Percentiles rank a stretch among this genome's conserved stretches.
These are phyloP conservation scores for Raphidocelis subcapitata DNA, from an alignment of 139 green algal species.

Conservation along the genomic window DNA sequence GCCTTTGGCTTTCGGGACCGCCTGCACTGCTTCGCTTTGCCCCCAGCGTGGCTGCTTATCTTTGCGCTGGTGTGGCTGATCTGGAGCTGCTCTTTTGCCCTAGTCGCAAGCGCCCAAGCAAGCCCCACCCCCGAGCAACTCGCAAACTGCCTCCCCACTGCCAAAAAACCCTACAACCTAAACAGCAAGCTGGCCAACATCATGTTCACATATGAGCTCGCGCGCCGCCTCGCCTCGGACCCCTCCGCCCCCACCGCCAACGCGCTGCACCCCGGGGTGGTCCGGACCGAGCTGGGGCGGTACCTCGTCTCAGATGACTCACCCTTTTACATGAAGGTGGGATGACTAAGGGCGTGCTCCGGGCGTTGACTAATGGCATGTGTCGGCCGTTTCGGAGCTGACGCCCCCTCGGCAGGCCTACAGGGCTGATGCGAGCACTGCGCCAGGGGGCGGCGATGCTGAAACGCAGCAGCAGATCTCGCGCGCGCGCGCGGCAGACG, in stretches of 20 bases:
- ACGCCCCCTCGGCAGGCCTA: no score
- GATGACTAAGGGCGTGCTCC: no score
- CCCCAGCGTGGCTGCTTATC: background rate
- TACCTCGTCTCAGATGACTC: slow-evolving; percentile 4
- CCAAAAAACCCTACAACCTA: no score
- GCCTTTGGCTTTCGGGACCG: background rate
- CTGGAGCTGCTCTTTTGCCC: no score
- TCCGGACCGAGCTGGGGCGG: slow-evolving; percentile 78
- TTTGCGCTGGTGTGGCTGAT: background rate
- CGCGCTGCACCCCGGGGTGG: slow-evolving; percentile 79
- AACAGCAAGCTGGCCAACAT: slow-evolving; percentile 8
- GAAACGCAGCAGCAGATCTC: no score
- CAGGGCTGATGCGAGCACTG: no score
- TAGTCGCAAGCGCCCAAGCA: background rate
- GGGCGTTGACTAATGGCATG: no score
- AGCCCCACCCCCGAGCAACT: background rate
- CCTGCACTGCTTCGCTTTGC: background rate
- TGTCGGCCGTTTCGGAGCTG: no score
- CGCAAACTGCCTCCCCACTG: background rate
- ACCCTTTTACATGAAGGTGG: background rate
- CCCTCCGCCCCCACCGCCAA: slow-evolving; percentile 57
- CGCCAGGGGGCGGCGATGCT: no score
- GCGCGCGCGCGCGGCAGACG: no score
- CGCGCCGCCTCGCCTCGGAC: slow-evolving; percentile 40
- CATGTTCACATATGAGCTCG: slow-evolving; percentile 83